Evolutionary conservation across 176 grass and related monocot species (phyloP), one percentile per base, ranked within the genome.

Genomic region (Luzula sylvatica): DNA sequence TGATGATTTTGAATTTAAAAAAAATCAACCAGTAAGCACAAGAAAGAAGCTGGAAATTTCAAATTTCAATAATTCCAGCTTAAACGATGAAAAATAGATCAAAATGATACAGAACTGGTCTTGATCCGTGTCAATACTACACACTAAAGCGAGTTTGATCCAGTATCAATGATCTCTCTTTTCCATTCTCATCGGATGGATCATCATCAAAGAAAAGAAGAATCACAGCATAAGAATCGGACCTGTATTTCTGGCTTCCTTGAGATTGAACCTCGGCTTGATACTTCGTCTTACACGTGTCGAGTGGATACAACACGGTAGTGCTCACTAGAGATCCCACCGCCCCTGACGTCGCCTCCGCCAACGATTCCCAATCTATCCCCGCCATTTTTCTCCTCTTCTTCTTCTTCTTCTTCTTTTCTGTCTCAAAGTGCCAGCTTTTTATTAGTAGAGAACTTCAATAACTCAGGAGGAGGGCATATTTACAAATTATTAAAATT

Each of bases 211-310:
- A 20, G 44, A n/a, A 42, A 23, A 29, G 24, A 21, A 35, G 25
- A 16, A n/a, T 1, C 8, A 12, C 0, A 11, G 22, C 8, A 4
- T 13, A 12, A 7, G 15, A 74, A 5, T 15, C 23, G 1, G 12
- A 90, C 92, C 92, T 98, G 69, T 98, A 98, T 73, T 98, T 98
- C 54, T 71, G 66, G 3, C 19, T 42, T 29, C 81, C 92, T 1
- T 74, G 46, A 3, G 92, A 68, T 46, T 69, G 75, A 22, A 98
- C 71, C 68, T 98, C 92, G 27, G 92, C 92, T 78, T 98, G 92
- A 73, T 82, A 87, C 71, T 80, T 98, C 39, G 81, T 80, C 75
- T 98, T 98, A 76, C 92, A 98, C 72, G 81, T 98, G 69, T 98
- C 92, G 56, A 98, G 86, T 22, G 92, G 92, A 69, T 98, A 98